These are phyloP conservation scores for Avicennia marina DNA, from an alignment of 257 asterid species.

Conservation along the genomic window DNA sequence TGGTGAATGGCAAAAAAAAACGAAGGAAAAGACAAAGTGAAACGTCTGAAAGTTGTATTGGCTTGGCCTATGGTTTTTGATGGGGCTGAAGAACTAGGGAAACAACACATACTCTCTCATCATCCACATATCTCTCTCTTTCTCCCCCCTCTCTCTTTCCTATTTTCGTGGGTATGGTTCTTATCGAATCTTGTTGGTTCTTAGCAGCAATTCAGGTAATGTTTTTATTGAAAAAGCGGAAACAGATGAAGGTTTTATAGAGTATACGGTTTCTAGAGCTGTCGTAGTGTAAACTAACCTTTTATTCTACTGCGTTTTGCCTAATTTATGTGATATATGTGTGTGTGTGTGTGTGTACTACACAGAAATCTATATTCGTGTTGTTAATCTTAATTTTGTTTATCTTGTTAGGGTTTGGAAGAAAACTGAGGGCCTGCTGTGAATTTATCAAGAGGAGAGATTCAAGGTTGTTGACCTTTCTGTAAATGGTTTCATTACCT, in stretches of 20 bases:
- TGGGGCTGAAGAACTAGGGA: slow-evolving; percentile 33
- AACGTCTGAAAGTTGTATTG: slow-evolving; percentile 57
- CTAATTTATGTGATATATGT: slow-evolving; percentile 14
- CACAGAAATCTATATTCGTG: too few species aligned
- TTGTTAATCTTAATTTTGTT: slow-evolving; percentile 9
- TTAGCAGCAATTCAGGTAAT: slow-evolving; percentile 51
- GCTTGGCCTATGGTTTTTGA: slow-evolving; percentile 49
- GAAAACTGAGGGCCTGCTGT: background rate
- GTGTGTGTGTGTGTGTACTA: too few species aligned
- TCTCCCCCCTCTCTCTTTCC: slow-evolving; percentile 26
- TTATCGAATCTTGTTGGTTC: slow-evolving; percentile 43
- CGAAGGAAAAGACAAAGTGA: slow-evolving; percentile 70
- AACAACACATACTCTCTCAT: slow-evolving; percentile 54
- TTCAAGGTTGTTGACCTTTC: slow-evolving; percentile 31
- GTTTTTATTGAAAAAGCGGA: slow-evolving; percentile 45
- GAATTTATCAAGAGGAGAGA: background rate
- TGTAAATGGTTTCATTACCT: slow-evolving; percentile 26
- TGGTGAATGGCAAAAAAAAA: slow-evolving; percentile 32
- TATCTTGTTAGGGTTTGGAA: slow-evolving; percentile 22
- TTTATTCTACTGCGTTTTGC: slow-evolving; percentile 25
- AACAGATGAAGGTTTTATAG: background rate
- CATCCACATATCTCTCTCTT: slow-evolving; percentile 45
- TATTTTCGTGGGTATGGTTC: slow-evolving; percentile 58
- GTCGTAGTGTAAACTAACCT: slow-evolving; percentile 18
- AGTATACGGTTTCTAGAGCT: slow-evolving; percentile 25